Evolutionary conservation across 352 stramenopile genomes (phyloP), one percentile per base, ranked within the genome.

Genomic region (Aphanomyces stellatus): DNA sequence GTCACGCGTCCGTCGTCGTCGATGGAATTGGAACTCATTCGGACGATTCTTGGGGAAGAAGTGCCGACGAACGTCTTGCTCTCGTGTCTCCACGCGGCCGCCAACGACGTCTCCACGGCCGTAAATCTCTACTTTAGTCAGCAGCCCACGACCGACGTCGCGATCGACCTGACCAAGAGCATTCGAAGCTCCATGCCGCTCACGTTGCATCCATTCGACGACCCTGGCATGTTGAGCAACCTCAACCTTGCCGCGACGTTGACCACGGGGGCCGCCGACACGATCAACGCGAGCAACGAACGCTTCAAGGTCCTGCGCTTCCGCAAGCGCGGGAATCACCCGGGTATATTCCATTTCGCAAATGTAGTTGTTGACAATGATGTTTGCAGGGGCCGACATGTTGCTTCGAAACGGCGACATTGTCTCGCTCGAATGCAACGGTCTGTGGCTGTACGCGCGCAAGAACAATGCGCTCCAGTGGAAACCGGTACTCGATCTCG

Each of bases 101-200:
- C 70, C 53, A 93, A 93, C 56, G 86, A 95, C 69, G 86, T 95
- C 40, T 91, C 81, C 66, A 82, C 81, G 3, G 86, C 86, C 24
- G 72, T 95, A 62, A 95, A 95, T 66, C 91, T 83, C 78, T 95
- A 95, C 76, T 95, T 95, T 46, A 85, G 85, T 51, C 71, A 76
- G 51, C 70, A 74, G 33, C 25, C 61, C 27, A 25, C 66, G 17
- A 56, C 65, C 13, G 46, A 46, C 2, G 56, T 53, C 1, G 42
- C 40, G 3, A 37, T 42, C 25, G 46, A 56, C 6, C 35, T 46
- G 2, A 59, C 48, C 31, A 63, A 69, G 22, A 59, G 43, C 51
- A 69, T 69, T 22, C 61, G 61, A 34, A 71, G 56, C 62, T 71
- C 68, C 60, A 74, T 81, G 24, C 75, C 80, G 28, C 74, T 95